Base-by-base conservation (phyloP, 805 yeast species). In the Cyberlindnera meyerae region DNA sequence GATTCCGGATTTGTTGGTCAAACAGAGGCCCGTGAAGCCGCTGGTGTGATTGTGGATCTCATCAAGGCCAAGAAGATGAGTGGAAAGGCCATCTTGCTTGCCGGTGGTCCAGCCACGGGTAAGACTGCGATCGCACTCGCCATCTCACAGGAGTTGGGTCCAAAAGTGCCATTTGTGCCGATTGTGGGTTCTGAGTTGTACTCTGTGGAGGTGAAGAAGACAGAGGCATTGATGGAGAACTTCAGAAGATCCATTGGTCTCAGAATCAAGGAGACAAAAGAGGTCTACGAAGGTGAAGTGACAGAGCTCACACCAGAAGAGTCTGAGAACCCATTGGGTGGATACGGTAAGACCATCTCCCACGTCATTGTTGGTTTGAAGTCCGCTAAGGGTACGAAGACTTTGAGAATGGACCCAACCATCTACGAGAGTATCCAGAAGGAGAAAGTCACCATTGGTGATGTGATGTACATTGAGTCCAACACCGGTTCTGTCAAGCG, bases 41-140 rank as follows among this genome's bases (percentile, higher is more conserved):
- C 96, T 56, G 98, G 98, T 46, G 82, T 93, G 37, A 75, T 93
- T 45, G 95, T 90, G 27, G 97, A 93, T 62, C 70, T 93, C 63
- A 87, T 93, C 65, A 89, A 88, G 63, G 80, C 85, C 22, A 87
- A 86, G 53, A 86, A 81, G 61, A 83, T 93, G 81, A 82, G 95
- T 34, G 98, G 98, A 20, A 84, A 90, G 55, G 97, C 96, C n/a
- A 79, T 93, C 34, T 64, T 93, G 42, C 71, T 93, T 37, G 97
- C 98, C 1, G 98, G 98, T 35, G 95, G 95, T 6, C 97, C 98
- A 8, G 96, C 97, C 0, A 90, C 97, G 6, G 98, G 98, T 57
- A 93, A 93, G 60, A 93, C 98, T 3, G 98, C 98, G 1, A 72
- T 93, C 53, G 97, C 97, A 0, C 71, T 93, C 52, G 98, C 97